Evolutionary conservation across 305 asterid species (phyloP).

Genomic region (Striga hermonthica): DNA sequence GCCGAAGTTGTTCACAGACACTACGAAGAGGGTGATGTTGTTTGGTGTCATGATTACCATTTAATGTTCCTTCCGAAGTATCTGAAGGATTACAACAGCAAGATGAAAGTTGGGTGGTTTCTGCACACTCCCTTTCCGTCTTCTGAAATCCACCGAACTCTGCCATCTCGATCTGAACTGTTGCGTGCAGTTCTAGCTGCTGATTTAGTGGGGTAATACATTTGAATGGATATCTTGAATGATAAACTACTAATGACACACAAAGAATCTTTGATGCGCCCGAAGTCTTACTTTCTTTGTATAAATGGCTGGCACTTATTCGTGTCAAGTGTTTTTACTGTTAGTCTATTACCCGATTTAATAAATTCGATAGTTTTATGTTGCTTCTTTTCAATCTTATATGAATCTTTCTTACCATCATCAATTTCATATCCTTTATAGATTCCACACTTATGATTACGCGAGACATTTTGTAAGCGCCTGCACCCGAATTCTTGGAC

Average conservation of each 20-base stretch:
- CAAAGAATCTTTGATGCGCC: neutral
- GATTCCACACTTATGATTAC: conserved; percentile 92
- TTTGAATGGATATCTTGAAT: neutral
- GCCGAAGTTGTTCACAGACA: conserved; percentile 80
- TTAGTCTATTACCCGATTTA: neutral
- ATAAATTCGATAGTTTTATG: conserved; percentile 3
- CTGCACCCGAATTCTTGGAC: conserved; percentile 91
- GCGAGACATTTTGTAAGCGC: conserved; percentile 95
- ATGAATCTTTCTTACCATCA: conserved; percentile 28
- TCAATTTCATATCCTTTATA: conserved; percentile 40
- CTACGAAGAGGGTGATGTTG: conserved; percentile 86
- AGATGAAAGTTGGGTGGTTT: conserved; percentile 97
- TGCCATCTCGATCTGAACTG: conserved; percentile 88
- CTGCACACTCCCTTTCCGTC: conserved; percentile 95
- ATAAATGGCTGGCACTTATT: neutral
- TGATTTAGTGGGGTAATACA: conserved; percentile 82
- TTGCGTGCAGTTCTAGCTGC: conserved; percentile 85
- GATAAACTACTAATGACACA: conserved; percentile 19
- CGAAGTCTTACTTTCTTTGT: no score
- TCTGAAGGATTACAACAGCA: conserved; percentile 65
- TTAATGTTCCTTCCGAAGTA: conserved; percentile 89
- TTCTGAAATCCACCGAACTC: conserved; percentile 88
- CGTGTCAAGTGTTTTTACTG: neutral
- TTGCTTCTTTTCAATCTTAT: conserved; percentile 13
- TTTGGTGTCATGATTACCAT: conserved; percentile 97